A percentile compares a stretch with the other conserved stretches of the same genome.
These are phyloP conservation scores for Juncus effusus DNA, from an alignment of 176 grass and related monocot species.

Conservation along the genomic window DNA sequence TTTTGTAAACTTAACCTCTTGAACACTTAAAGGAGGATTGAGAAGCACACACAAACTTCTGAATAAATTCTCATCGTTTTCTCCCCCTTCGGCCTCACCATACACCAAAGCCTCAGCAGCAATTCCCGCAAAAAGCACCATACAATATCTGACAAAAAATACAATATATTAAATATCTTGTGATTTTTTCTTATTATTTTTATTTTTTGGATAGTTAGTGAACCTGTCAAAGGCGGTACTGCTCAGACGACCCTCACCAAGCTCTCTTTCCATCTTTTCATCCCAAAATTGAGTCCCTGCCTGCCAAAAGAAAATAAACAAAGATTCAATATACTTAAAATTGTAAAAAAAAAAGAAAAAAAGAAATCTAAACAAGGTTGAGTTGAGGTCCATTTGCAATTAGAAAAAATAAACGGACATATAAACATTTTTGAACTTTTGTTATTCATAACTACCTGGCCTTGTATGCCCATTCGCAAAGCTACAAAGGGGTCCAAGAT, in stretches of 20 bases:
- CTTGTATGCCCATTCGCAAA: conserved; percentile 88
- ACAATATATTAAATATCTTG: background rate
- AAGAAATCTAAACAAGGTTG: background rate
- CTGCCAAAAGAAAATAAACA: conserved; percentile 35
- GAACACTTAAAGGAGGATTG: conserved; percentile 60
- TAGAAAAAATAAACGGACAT: background rate
- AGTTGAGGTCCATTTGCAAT: too few relatives aligned
- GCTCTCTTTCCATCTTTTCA: conserved; percentile 85
- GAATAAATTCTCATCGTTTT: conserved; percentile 93
- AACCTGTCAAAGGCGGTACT: conserved; percentile 91
- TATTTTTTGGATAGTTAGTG: too few relatives aligned
- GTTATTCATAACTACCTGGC: conserved; percentile 48
- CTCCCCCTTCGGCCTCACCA: conserved; percentile 92
- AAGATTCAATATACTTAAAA: background rate
- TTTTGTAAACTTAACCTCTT: conserved; percentile 38
- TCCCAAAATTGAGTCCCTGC: conserved; percentile 99
- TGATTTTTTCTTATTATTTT: too few relatives aligned
- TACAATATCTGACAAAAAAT: conserved; percentile 59
- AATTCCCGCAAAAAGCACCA: conserved; percentile 88
- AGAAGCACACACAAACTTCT: conserved; percentile 73
- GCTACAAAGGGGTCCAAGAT: conserved; percentile 96
- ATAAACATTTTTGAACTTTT: background rate
- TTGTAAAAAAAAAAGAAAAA: conserved; percentile 3
- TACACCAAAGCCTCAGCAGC: conserved; percentile 92
- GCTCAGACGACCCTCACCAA: conserved; percentile 66